Evolutionary conservation across 495 filamentous ascomycete genomes (phyloP).

Genomic region (Podospora sp.): DNA sequence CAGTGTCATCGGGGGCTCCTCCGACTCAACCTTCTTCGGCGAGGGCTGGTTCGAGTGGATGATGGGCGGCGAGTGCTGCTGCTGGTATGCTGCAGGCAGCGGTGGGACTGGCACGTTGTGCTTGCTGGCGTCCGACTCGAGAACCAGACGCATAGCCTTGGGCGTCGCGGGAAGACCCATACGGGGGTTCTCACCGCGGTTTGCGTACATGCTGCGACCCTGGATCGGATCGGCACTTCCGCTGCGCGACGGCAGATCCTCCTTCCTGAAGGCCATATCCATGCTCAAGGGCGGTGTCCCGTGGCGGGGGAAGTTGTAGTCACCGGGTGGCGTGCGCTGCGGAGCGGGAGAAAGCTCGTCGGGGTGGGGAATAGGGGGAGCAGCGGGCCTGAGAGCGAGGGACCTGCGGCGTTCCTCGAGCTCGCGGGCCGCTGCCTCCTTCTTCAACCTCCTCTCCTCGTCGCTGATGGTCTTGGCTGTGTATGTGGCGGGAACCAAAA

Average conservation of each 20-base stretch:
- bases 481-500: constrained; percentile 33
- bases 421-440: constrained; percentile 80
- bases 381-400: constrained; percentile 75
- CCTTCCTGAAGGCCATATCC: constrained; percentile 41
- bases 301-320: constrained; percentile 46
- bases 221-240: constrained; percentile 49
- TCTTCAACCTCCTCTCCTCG: constrained; percentile 58
- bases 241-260: constrained; percentile 45
- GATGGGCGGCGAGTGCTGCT: constrained; percentile 33
- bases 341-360: constrained; percentile 55
- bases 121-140: constrained; percentile 59
- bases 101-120: constrained; percentile 66
- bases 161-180: constrained; percentile 83
- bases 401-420: constrained; percentile 85
- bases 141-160: constrained; percentile 79
- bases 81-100: constrained; percentile 58
- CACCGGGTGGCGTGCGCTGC: constrained; percentile 34
- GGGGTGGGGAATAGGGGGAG: constrained; percentile 79
- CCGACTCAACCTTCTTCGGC: constrained; percentile 16
- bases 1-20: constrained; percentile 34
- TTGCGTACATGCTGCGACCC: constrained; percentile 48
- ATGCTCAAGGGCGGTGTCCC: constrained; percentile 36
- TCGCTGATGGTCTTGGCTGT: constrained; percentile 50
- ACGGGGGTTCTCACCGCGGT: constrained; percentile 49
- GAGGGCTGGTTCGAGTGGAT: constrained; percentile 28